Base-by-base conservation (phyloP, 179 eudicot species). In the Spergularia azorica region DNA sequence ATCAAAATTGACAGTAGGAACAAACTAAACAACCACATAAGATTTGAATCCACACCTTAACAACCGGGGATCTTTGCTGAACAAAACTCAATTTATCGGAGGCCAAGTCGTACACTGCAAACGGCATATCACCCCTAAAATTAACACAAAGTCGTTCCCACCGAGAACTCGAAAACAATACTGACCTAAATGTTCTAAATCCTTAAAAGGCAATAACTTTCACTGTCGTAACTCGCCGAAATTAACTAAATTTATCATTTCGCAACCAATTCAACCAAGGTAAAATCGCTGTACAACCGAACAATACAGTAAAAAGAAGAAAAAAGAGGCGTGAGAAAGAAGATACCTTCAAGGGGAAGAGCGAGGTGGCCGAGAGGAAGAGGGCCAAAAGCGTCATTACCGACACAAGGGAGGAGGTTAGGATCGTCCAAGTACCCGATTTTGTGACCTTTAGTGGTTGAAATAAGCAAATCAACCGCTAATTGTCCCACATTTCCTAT, bases 51-150 rank as follows among this genome's bases (percentile, higher is more conserved):
- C 20, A 54, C 81, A 95, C 98, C 98, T 95, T 95, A 21, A 88
- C 73, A 64, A 93, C 82, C 0, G 97, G 98, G 26, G 98, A 95
- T 64, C 98, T 89, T 82, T 91, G 97, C 76, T 95, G 98, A 58
- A 95, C 85, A 77, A 91, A 85, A 63, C 86, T 80, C 87, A 90
- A 76, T 18, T 65, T 77, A 83, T 75, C 78, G 41, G 92, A 76
- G 46, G 86, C 60, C 16, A 90, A 87, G 7, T 77, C 91, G 76
- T 91, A 93, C 50, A 86, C 97, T 94, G 96, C 84, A 74, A 77
- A 26, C 5, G 10, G 67, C 8, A 26, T 58, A 26, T 26, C 32
- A 26, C 32, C 0, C 32, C 32, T 26, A 26, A 26, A 26, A 26
- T 26, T 26, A 26, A 26, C 32, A 26, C 32, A 0, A 26, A 26